These are phyloP conservation scores for Trichosporon coremiiforme DNA, from an alignment of 1,284 basidiomycete genomes.

Conservation along the genomic window DNA sequence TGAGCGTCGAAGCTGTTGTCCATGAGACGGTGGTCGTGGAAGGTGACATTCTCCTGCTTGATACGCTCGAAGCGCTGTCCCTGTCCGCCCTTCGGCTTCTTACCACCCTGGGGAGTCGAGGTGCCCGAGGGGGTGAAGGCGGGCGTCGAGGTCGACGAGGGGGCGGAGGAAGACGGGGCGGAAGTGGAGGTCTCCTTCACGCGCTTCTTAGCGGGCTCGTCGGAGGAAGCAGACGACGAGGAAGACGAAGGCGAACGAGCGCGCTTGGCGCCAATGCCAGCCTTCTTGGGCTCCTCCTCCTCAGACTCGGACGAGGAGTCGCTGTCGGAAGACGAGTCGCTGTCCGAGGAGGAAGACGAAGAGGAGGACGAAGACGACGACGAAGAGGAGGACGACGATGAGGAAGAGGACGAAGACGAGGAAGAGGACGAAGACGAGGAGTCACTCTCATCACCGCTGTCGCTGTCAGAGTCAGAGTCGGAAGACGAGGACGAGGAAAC, in stretches of 20 bases:
- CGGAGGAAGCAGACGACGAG: slow-evolving; percentile 37
- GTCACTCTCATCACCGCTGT: slow-evolving; percentile 29
- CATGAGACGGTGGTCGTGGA: slow-evolving; percentile 64
- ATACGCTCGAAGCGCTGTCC: slow-evolving; percentile 76
- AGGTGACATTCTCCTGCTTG: slow-evolving; percentile 67
- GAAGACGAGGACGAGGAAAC: slow-evolving; percentile 8
- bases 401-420: slow-evolving; percentile 34
- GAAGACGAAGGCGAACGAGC: slow-evolving; percentile 35
- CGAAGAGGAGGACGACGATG: slow-evolving; percentile 32
- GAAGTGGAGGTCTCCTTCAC: slow-evolving; percentile 25
- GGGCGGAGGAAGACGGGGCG: slow-evolving; percentile 27
- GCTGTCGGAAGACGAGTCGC: slow-evolving; percentile 37
- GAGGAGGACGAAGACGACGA: slow-evolving; percentile 47
- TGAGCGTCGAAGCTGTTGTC: slow-evolving; percentile 84
- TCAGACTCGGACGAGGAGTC: slow-evolving; percentile 38
- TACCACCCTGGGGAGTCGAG: slow-evolving; percentile 29
- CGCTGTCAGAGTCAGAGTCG: slow-evolving; percentile 21
- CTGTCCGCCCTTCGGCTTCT: slow-evolving; percentile 30
- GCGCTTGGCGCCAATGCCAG: slow-evolving; percentile 32
- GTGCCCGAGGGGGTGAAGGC: slow-evolving; percentile 32
- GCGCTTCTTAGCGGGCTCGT: slow-evolving; percentile 47
- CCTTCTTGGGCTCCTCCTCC: slow-evolving; percentile 30
- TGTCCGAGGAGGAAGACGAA: slow-evolving; percentile 29
- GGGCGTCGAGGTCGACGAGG: slow-evolving; percentile 28
- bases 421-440: slow-evolving; percentile 38